Evolutionary conservation across 441 rosid species (phyloP).

Genomic region (Theobroma grandiflorum): DNA sequence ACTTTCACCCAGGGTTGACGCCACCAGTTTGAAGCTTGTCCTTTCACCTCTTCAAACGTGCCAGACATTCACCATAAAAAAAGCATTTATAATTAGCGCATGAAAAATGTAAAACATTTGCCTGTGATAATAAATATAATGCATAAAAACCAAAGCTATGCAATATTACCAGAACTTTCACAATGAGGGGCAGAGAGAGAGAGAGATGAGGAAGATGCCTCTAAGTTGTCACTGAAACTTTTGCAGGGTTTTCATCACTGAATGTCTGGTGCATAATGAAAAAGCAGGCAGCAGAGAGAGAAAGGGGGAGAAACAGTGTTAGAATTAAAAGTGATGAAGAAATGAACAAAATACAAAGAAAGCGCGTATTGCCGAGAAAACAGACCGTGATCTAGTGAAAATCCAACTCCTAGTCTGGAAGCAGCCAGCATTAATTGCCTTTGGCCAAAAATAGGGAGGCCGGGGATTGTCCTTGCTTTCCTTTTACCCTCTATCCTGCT

Average conservation of each 20-base stretch:
- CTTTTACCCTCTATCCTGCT: not conserved
- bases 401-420: conserved; percentile 31
- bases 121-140: not conserved
- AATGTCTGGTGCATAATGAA: conserved; percentile 34
- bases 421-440: conserved; percentile 29
- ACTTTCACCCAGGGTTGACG: not conserved
- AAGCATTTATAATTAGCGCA: not conserved
- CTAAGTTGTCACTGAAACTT: conserved; percentile 45
- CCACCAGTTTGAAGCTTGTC: not conserved
- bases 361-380: conserved; percentile 31
- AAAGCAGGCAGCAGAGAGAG: conserved; percentile 16
- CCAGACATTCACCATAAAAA: not conserved
- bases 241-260: conserved; percentile 49
- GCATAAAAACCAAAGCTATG: not conserved
- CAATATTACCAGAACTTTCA: not conserved
- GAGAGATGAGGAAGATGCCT: conserved; percentile 25
- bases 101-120: not conserved
- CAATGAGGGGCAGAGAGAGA: not conserved
- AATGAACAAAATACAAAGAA: not conserved
- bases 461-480: not conserved
- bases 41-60: not conserved
- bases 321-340: not conserved
- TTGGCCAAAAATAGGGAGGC: conserved; percentile 27
- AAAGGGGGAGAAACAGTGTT: not conserved
- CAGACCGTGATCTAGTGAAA: conserved; percentile 32